Base-by-base conservation (phyloP, 2,329 filamentous ascomycete genomes). In the Hortaea sp. region DNA sequence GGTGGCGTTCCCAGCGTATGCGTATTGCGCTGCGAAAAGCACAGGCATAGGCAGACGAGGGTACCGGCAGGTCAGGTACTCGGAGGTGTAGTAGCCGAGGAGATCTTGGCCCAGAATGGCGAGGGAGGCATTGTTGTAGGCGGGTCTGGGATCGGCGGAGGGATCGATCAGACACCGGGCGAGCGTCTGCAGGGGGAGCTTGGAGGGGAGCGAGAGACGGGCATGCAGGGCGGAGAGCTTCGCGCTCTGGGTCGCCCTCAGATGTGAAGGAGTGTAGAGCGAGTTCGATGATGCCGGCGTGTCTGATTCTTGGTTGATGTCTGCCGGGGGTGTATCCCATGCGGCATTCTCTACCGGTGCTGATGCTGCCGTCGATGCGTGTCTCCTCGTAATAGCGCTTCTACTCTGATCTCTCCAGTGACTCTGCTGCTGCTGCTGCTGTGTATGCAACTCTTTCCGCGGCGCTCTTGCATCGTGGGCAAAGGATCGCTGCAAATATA, bases 181-280 rank as follows among this genome's bases (percentile, higher is more conserved):
- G 54, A 98, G 79, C 5, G 86, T 90, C 70, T 92, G 77, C 49
- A 94, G 69, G 32, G 92, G 90, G 52, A 97, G 77, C 68, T 84
- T 85, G 52, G 78, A 76, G 27, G 89, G 83, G 47, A 98, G 80
- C 37, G 81, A 80, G 51, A 98, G 78, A 66, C 92, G 85, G 58
- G 89, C 87, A 67, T 95, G 89, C 40, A 98, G 79, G 54, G 92
- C 89, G 53, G 88, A 82, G 57, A 98, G 84, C 72, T 95, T 97
- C 52, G 88, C 82, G 41, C 90, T 97, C 54, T 73, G 67, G 49
- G 74, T 69, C 39, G 88, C 84, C 44, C 48, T 45, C 37, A 43
- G 45, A 44, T 54, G 55, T 43, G 20, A 20, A 20, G 20, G 20
- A 2, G 20, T 20, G 20, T 2, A 20, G 20, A 20, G 20, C 20